Conservation (phyloP, 1,284 basidiomycete genomes). For the Ustilago sp. region DNA sequence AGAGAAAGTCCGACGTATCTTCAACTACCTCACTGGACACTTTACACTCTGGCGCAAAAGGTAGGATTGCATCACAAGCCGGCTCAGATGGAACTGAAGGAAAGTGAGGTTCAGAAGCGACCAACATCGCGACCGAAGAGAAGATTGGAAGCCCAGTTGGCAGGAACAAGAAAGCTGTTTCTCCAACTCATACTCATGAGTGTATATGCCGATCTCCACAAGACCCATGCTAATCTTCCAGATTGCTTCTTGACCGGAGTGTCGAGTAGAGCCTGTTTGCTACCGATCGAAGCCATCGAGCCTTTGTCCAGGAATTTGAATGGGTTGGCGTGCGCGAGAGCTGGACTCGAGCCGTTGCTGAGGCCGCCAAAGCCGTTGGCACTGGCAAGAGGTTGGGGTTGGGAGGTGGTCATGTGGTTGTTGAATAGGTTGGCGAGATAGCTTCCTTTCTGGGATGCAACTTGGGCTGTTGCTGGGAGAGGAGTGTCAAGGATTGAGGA, state of each 20-base stretch:
- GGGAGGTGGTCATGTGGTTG: background rate
- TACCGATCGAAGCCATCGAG: constrained; percentile 83
- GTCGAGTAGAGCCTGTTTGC: constrained; percentile 73
- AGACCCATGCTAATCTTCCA: constrained; percentile 76
- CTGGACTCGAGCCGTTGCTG: no score
- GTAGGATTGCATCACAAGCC: no score
- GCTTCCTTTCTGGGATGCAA: constrained; percentile 66
- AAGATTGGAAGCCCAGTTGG: constrained; percentile 71
- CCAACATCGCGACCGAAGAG: constrained; percentile 84
- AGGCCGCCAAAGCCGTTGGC: no score
- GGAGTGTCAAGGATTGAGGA: constrained; percentile 72
- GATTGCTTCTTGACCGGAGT: constrained; percentile 70
- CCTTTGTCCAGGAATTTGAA: constrained; percentile 81
- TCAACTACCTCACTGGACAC: no score
- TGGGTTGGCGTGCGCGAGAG: background rate
- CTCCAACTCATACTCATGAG: constrained; percentile 79
- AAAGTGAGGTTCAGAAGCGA: constrained; percentile 73
- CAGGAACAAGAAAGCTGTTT: constrained; percentile 73
- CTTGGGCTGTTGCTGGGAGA: constrained; percentile 70
- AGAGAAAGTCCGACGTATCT: no score
- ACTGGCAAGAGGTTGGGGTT: background rate
- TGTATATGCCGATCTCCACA: constrained; percentile 84
- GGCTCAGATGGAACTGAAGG: no score
- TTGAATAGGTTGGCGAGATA: constrained; percentile 61
- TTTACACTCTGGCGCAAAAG: no score